phyloP scores from a whole-genome alignment of 495 filamentous ascomycete genomes.

The Penicillium macrosclerotiorum region DNA sequence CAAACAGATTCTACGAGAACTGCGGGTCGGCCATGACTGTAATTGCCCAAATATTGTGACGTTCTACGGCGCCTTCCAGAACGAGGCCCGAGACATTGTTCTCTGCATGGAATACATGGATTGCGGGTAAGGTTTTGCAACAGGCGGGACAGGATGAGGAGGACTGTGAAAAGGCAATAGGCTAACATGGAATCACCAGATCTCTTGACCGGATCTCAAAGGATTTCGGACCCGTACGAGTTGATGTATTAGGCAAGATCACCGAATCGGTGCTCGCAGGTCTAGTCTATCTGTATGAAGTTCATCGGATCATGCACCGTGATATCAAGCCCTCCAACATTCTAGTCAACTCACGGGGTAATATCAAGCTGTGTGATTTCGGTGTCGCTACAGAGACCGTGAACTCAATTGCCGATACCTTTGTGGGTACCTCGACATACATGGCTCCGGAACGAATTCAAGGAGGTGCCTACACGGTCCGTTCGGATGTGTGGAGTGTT shows the following conservation, averaged over 20 bases:
- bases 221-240: constrained; percentile 89
- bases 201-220: constrained; percentile 94
- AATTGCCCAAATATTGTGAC: constrained; percentile 94
- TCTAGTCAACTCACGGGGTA: constrained; percentile 86
- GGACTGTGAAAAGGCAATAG: too few species aligned
- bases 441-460: constrained; percentile 99
- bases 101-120: constrained; percentile 99
- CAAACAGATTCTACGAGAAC: constrained; percentile 91
- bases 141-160: too few species aligned
- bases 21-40: constrained; percentile 97
- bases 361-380: constrained; percentile 98
- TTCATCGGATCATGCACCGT: constrained; percentile 95
- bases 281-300: constrained; percentile 89
- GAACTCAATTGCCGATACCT: constrained; percentile 96
- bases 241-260: constrained; percentile 99
- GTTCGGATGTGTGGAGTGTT: constrained; percentile 98
- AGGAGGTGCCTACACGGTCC: constrained; percentile 93
- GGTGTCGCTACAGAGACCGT: constrained; percentile 94
- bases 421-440: constrained; percentile 97
- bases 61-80: constrained; percentile 96
- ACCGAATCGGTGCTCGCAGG: constrained; percentile 95
- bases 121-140: constrained; percentile 94
- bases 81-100: constrained; percentile 92
- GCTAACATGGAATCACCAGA: constrained; percentile 44
- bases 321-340: constrained; percentile 99